Percentiles rank a stretch among this genome's conserved stretches.
phyloP scores from a whole-genome alignment of 768 basidiomycete genomes.

The Tricholomella constricta region DNA sequence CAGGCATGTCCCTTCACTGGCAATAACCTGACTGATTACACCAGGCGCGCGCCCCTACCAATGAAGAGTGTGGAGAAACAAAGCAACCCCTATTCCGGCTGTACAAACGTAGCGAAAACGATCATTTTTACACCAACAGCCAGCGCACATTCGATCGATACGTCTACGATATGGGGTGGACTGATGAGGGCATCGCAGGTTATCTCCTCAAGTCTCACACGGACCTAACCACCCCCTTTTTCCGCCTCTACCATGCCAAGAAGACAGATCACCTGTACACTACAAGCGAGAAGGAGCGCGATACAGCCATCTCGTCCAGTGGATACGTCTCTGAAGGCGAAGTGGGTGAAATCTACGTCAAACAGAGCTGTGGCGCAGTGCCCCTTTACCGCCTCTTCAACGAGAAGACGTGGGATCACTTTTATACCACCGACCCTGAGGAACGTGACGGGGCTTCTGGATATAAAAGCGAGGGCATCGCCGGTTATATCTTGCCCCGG shows the following conservation, averaged over 20 bases:
- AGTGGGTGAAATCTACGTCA: no score
- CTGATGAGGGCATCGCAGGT: slow-evolving; percentile 13
- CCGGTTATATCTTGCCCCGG: slow-evolving; percentile 24
- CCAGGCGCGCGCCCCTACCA: no score
- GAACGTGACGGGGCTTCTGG: slow-evolving; percentile 17
- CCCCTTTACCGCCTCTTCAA: slow-evolving; percentile 26
- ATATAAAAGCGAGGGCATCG: slow-evolving; percentile 17
- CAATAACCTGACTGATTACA: no score
- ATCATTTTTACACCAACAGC: background rate
- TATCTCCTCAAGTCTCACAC: slow-evolving; percentile 9
- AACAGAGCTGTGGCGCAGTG: no score
- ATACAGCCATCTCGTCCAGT: no score
- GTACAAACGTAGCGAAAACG: background rate
- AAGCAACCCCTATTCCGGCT: background rate
- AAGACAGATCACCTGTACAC: no score
- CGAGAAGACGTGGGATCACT: slow-evolving; percentile 15
- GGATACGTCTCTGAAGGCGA: no score
- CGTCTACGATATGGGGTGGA: slow-evolving; percentile 1
- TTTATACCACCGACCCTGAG: slow-evolving; percentile 21
- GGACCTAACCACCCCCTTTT: background rate
- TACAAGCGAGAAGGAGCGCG: no score
- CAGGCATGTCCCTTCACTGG: no score
- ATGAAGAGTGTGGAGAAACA: no score
- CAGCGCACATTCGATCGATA: background rate
- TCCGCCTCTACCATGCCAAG: no score